These are phyloP conservation scores for Simmondsia chinensis DNA, from an alignment of 148 eudicot species.

Conservation along the genomic window DNA sequence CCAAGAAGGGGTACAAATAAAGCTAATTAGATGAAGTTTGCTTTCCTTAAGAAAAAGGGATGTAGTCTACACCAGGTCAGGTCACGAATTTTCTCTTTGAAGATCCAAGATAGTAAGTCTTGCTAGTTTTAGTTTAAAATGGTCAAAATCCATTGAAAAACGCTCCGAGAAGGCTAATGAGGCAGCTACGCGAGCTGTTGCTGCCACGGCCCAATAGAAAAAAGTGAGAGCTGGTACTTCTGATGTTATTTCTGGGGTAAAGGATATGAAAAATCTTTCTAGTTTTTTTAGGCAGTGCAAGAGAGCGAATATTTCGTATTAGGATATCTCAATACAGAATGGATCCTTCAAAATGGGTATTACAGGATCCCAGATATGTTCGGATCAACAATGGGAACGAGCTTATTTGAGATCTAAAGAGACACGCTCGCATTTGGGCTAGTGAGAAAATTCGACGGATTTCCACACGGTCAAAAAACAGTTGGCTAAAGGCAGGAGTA, in stretches of 20 bases:
- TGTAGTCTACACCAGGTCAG: conserved; percentile 67
- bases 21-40: conserved; percentile 63
- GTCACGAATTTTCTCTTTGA: conserved; percentile 70
- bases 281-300: conserved; percentile 46
- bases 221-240: conserved; percentile 25
- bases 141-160: conserved; percentile 90
- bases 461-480: conserved; percentile 83
- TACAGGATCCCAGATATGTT: conserved; percentile 86
- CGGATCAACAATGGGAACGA: conserved; percentile 90
- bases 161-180: conserved; percentile 63
- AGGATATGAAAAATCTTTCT: conserved; percentile 32
- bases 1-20: no score
- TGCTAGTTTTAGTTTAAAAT: conserved; percentile 79
- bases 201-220: conserved; percentile 38
- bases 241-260: conserved; percentile 26
- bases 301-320: conserved; percentile 75
- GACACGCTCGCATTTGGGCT: conserved; percentile 79
- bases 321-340: conserved; percentile 70
- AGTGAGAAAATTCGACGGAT: conserved; percentile 94
- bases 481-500: conserved; percentile 69
- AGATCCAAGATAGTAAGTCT: conserved; percentile 84
- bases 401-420: conserved; percentile 87
- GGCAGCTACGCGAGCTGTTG: conserved; percentile 77
- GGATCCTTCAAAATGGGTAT: conserved; percentile 71
- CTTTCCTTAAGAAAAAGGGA: conserved; percentile 70